Conservation (phyloP, 345 rosid genomes). For the Gossypium sturtianum region DNA sequence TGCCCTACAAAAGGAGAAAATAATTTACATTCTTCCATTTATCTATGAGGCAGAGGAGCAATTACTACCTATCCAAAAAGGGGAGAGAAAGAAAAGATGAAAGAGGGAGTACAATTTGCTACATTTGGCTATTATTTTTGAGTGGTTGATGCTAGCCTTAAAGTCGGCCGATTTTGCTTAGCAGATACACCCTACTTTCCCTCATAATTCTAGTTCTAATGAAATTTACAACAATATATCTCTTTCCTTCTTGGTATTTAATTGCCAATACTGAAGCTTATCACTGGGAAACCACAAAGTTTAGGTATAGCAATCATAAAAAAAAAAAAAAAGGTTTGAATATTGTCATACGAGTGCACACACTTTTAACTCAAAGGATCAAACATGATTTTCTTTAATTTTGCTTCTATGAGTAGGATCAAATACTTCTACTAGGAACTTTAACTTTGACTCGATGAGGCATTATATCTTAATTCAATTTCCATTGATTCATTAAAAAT, state of each 20-base stretch:
- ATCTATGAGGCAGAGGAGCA: conserved; percentile 23
- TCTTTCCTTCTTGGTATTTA: neutral
- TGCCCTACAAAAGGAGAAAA: conserved; percentile 74
- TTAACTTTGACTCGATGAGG: neutral
- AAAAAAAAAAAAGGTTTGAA: neutral
- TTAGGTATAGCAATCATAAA: neutral
- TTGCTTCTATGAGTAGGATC: neutral
- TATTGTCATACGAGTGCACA: neutral
- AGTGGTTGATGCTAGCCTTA: neutral
- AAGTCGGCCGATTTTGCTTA: neutral
- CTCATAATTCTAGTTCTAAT: neutral
- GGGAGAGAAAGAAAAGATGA: neutral
- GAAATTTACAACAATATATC: neutral
- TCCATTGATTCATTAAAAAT: neutral
- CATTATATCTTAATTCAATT: neutral
- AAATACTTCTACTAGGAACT: neutral
- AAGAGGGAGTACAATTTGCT: neutral
- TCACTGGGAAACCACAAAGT: neutral
- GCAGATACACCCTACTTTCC: neutral
- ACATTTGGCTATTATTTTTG: neutral
- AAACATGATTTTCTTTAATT: neutral
- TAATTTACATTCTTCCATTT: conserved; percentile 30
- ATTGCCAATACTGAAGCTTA: neutral
- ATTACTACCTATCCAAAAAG: neutral
- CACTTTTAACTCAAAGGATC: neutral